These are phyloP conservation scores for Mrakia blollopis DNA, from an alignment of 768 basidiomycete genomes.

Conservation along the genomic window DNA sequence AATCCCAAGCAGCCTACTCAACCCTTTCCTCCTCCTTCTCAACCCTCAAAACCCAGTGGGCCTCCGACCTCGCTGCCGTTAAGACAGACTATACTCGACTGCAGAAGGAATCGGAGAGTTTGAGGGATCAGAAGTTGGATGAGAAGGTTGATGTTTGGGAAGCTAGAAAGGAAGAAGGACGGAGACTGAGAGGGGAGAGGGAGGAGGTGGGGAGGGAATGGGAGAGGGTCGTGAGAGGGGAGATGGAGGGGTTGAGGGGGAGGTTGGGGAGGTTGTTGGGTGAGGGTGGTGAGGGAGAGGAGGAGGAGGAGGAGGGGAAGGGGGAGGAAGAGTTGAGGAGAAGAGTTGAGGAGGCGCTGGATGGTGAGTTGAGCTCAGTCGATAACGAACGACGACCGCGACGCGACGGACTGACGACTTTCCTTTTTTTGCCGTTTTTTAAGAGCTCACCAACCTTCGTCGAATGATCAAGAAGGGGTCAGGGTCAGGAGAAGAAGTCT, in stretches of 20 bases:
- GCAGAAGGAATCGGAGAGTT: neutral
- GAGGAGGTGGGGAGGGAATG: neutral
- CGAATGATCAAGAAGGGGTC: slow-evolving; percentile 19
- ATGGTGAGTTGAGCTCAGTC: neutral
- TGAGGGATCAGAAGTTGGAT: neutral
- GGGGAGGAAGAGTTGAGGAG: neutral
- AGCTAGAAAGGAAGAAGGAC: neutral
- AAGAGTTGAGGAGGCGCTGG: neutral
- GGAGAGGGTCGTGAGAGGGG: neutral
- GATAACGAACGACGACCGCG: neutral
- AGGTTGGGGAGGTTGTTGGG: neutral
- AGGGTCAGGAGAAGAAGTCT: neutral
- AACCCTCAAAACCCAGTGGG: neutral
- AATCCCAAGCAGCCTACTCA: neutral
- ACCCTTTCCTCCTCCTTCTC: slow-evolving; percentile 1
- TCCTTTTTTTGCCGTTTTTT: neutral
- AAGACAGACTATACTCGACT: neutral
- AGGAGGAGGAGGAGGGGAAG: neutral
- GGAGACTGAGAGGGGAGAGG: neutral
- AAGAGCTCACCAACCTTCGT: slow-evolving; percentile 53
- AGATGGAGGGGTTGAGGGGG: neutral
- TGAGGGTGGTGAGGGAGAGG: neutral
- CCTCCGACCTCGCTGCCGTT: neutral
- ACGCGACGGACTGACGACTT: neutral
- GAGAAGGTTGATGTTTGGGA: neutral